Percentiles rank a stretch among this genome's conserved stretches.
Conservation (phyloP, 495 filamentous ascomycete species). For the Thermochaetoides thermophila region DNA sequence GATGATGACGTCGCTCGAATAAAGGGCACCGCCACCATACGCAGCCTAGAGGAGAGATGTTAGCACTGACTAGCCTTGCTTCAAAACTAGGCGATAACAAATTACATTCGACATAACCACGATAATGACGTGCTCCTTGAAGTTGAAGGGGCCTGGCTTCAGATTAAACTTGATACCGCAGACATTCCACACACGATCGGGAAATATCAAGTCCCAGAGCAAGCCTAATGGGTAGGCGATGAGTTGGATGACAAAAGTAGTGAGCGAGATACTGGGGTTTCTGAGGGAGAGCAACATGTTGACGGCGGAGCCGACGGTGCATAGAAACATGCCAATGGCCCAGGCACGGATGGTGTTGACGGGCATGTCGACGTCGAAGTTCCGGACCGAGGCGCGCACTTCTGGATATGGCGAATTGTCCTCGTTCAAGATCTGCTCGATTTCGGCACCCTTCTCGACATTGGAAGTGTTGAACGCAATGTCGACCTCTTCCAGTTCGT, state of each 20-base stretch:
- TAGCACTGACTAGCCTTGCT: slow-evolving; percentile 7
- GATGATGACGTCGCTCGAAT: slow-evolving; percentile 34
- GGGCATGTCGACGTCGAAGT: slow-evolving; percentile 52
- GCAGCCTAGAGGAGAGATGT: slow-evolving; percentile 20
- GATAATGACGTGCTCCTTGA: slow-evolving; percentile 67
- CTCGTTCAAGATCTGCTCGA: slow-evolving; percentile 42
- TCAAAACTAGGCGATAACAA: too few relatives aligned
- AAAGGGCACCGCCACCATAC: slow-evolving; percentile 33
- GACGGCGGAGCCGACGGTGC: slow-evolving; percentile 50
- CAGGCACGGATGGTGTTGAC: slow-evolving; percentile 59
- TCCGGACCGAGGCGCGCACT: slow-evolving; percentile 44
- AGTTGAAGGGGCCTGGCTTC: slow-evolving; percentile 61
- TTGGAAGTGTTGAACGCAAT: slow-evolving; percentile 41
- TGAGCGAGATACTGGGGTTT: slow-evolving; percentile 48
- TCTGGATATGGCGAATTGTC: slow-evolving; percentile 61
- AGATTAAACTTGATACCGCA: slow-evolving; percentile 46
- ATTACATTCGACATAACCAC: slow-evolving; percentile 58
- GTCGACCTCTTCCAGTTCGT: slow-evolving; percentile 46
- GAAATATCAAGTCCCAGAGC: slow-evolving; percentile 38
- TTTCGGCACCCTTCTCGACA: slow-evolving; percentile 35
- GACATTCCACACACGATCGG: slow-evolving; percentile 41
- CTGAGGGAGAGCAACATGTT: slow-evolving; percentile 59
- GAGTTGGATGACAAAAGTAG: slow-evolving; percentile 53
- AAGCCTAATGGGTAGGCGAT: slow-evolving; percentile 55
- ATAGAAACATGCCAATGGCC: slow-evolving; percentile 49